These are phyloP conservation scores for Calycina herbarum DNA, from an alignment of 2,329 filamentous ascomycete genomes.

Conservation along the genomic window DNA sequence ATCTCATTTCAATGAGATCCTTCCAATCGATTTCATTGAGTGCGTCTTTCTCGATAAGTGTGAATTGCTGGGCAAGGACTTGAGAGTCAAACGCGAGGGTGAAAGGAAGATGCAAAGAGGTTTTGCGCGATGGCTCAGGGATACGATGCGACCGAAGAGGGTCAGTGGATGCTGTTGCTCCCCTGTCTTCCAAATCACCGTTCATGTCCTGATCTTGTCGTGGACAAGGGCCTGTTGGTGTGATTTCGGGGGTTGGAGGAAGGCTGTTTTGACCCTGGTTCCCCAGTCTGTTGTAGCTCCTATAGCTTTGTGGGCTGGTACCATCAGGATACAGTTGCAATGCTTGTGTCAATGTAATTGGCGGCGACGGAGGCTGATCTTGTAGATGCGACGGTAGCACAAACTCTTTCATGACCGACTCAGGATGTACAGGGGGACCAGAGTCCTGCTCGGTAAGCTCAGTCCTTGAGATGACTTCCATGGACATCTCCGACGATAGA, in stretches of 20 bases:
- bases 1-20: conserved; percentile 79
- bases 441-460: conserved; percentile 34
- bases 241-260: conserved; percentile 37
- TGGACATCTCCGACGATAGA: conserved; percentile 63
- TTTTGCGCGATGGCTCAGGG: conserved; percentile 34
- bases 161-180: conserved; percentile 25
- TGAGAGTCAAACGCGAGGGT: conserved; percentile 80
- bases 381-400: conserved; percentile 31
- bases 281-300: conserved; percentile 33
- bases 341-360: conserved; percentile 50
- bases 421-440: conserved; percentile 36
- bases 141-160: conserved; percentile 31
- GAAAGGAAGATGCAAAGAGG: conserved; percentile 66
- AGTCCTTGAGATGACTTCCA: conserved; percentile 44
- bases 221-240: conserved; percentile 26
- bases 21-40: conserved; percentile 87
- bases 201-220: not conserved
- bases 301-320: conserved; percentile 39
- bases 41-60: conserved; percentile 82
- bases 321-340: conserved; percentile 46
- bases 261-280: conserved; percentile 21
- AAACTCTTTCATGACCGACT: conserved; percentile 31
- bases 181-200: conserved; percentile 18
- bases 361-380: conserved; percentile 45
- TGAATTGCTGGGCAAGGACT: conserved; percentile 78